Evolutionary conservation across 345 rosid species (phyloP).

Genomic region (Salix suchowensis): DNA sequence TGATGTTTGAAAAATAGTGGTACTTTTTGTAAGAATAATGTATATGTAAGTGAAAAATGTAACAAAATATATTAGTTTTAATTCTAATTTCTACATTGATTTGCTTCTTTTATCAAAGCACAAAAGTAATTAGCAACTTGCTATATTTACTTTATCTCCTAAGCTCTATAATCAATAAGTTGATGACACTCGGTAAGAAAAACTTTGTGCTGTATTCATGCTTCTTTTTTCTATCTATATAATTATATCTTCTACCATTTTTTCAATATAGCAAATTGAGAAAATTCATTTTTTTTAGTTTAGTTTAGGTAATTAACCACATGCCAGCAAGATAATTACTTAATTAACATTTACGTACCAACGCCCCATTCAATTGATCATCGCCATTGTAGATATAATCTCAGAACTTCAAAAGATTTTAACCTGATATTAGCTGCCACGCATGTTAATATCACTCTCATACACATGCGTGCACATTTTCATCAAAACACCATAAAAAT

Average conservation of each 20-base stretch:
- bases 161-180: conserved; percentile 11
- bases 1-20: background rate
- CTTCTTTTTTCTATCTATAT: background rate
- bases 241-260: background rate
- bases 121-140: conserved; percentile 18
- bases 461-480: conserved; percentile 20
- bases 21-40: background rate
- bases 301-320: background rate
- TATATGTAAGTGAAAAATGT: background rate
- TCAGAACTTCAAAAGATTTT: background rate
- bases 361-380: background rate
- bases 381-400: background rate
- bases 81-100: background rate
- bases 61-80: background rate
- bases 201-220: background rate
- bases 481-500: background rate
- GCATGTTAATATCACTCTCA: conserved; percentile 2
- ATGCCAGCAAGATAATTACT: background rate
- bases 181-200: conserved; percentile 10
- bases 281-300: background rate
- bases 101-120: conserved; percentile 1
- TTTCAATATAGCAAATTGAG: background rate
- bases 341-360: background rate
- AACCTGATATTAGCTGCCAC: background rate
- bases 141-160: conserved; percentile 29